Evolutionary conservation across 129 eudicot genomes (phyloP).

Genomic region (Flaveria ramosissima): DNA sequence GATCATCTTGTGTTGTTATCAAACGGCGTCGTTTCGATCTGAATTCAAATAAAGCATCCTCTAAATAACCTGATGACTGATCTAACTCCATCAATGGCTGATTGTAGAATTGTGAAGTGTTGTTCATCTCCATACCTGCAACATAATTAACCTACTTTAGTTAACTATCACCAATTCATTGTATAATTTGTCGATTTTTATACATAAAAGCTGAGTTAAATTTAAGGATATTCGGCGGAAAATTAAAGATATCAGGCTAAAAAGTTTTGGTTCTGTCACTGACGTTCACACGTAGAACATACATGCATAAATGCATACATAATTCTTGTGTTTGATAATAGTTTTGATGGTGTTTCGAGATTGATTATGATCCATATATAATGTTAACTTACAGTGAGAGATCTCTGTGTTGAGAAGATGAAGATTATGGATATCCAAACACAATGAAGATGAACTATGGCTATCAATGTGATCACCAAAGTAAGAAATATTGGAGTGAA

Average conservation of each 20-base stretch:
- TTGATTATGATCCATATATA: background rate
- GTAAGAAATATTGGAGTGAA: conserved; percentile 57
- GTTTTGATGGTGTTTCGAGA: background rate
- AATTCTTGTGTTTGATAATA: too few species aligned
- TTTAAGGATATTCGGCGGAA: too few species aligned
- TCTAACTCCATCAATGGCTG: conserved; percentile 40
- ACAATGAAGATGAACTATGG: conserved; percentile 51
- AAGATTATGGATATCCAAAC: conserved; percentile 60
- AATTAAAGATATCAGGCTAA: too few species aligned
- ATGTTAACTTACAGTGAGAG: conserved; percentile 43
- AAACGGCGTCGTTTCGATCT: conserved; percentile 72
- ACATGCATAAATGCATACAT: background rate
- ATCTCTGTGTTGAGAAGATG: conserved; percentile 70
- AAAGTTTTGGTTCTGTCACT: background rate
- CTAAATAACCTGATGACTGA: conserved; percentile 76
- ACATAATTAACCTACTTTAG: background rate
- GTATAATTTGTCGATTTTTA: too few species aligned
- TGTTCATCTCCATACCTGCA: conserved; percentile 46
- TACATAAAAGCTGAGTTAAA: too few species aligned
- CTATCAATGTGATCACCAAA: conserved; percentile 30
- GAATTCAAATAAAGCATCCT: conserved; percentile 81
- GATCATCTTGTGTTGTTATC: conserved; percentile 33
- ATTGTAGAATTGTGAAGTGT: conserved; percentile 35
- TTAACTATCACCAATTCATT: background rate
- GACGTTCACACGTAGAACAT: too few species aligned